These are phyloP conservation scores for Sugiyamaella paludigena DNA, from an alignment of 1,139 yeast species.

Conservation along the genomic window DNA sequence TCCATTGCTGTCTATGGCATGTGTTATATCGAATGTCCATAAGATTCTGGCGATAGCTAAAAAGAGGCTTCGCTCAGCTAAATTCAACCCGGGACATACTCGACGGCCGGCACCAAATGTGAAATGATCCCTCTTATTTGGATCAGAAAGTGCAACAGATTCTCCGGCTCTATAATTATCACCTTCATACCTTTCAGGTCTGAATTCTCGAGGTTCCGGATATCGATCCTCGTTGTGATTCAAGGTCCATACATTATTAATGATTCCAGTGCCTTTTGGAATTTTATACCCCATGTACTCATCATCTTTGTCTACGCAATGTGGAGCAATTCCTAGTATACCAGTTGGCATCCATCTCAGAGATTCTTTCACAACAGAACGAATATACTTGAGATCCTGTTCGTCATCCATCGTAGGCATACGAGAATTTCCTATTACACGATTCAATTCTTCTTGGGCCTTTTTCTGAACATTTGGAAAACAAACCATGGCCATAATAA, in stretches of 20 bases:
- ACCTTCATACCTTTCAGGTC: not conserved
- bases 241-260: not conserved
- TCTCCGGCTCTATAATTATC: not conserved
- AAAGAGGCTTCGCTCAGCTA: not conserved
- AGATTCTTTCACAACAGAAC: not conserved
- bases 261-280: not conserved
- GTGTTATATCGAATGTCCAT: not conserved
- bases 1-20: not conserved
- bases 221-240: not conserved
- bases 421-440: not conserved
- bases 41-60: not conserved
- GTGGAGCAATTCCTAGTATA: not conserved
- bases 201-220: not conserved
- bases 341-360: constrained; percentile 1
- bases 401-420: not conserved
- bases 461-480: not conserved
- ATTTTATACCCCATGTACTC: not conserved
- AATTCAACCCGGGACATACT: not conserved
- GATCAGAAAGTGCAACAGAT: not conserved
- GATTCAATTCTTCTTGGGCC: not conserved
- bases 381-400: not conserved
- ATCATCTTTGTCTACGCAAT: not conserved
- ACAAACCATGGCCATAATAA: not conserved
- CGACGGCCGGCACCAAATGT: not conserved
- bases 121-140: not conserved